Percentiles rank a stretch among this genome's conserved stretches.
phyloP scores from a whole-genome alignment of 2,329 filamentous ascomycete species.

The Pezizomycotina sp. region DNA sequence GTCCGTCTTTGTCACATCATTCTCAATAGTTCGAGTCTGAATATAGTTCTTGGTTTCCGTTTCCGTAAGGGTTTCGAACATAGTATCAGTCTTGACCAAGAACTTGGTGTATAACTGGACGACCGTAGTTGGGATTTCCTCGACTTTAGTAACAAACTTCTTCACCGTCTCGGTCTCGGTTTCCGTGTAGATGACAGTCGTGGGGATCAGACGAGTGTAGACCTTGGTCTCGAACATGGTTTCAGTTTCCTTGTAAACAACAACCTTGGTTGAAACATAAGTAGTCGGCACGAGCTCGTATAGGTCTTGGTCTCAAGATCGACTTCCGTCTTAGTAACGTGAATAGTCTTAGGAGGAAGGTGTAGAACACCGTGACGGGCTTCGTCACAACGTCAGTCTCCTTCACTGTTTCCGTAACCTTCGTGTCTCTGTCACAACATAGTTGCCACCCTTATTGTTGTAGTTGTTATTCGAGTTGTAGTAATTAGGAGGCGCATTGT shows the following conservation, averaged over 20 bases:
- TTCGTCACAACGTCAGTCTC: too few species aligned
- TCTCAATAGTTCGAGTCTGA: slow-evolving; percentile 2
- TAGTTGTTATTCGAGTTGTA: too few species aligned
- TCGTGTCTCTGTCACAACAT: too few species aligned
- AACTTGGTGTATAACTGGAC: slow-evolving; percentile 10
- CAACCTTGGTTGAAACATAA: too few species aligned
- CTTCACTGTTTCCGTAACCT: too few species aligned
- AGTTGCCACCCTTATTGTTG: too few species aligned
- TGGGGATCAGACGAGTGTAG: too few species aligned
- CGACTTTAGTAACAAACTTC: slow-evolving; percentile 10
- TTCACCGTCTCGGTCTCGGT: slow-evolving; percentile 7
- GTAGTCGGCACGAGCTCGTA: too few species aligned
- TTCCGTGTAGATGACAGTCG: not conserved
- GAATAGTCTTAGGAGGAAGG: not conserved
- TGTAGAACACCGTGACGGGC: too few species aligned
- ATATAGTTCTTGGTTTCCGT: slow-evolving; percentile 9
- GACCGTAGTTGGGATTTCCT: slow-evolving; percentile 13
- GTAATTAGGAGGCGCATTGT: too few species aligned
- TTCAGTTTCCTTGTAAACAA: too few species aligned
- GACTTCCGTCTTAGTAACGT: slow-evolving; percentile 6
- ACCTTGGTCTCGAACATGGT: too few species aligned
- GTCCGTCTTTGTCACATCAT: slow-evolving; percentile 6
- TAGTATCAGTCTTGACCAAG: slow-evolving; percentile 8
- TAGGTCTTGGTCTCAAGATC: slow-evolving; percentile 5
- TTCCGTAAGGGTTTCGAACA: slow-evolving; percentile 10